Conservation (phyloP, 2,329 filamentous ascomycete genomes). For the Microdochium paspali region DNA sequence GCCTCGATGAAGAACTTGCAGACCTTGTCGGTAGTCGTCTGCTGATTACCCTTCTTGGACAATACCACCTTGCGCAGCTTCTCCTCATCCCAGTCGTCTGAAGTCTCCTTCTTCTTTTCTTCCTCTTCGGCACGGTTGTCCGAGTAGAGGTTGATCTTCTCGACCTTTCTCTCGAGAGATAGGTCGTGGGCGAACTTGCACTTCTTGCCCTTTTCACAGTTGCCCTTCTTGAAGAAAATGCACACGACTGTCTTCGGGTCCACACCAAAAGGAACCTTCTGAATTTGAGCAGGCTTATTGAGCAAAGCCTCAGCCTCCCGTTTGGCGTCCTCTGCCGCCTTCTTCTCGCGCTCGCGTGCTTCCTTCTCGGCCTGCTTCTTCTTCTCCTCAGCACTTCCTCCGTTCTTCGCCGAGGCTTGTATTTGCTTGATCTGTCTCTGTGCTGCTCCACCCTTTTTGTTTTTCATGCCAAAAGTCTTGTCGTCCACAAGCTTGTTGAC, state of each 20-base stretch:
- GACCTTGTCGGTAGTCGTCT: conserved; percentile 93
- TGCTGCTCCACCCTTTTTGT: conserved; percentile 90
- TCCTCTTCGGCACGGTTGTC: conserved; percentile 70
- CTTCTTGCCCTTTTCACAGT: conserved; percentile 94
- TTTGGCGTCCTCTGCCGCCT: conserved; percentile 76
- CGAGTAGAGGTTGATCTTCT: conserved; percentile 86
- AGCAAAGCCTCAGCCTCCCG: conserved; percentile 74
- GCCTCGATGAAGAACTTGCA: conserved; percentile 98
- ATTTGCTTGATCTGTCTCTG: conserved; percentile 88
- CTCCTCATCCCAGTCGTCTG: conserved; percentile 96
- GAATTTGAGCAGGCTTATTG: conserved; percentile 86
- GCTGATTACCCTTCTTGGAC: conserved; percentile 95
- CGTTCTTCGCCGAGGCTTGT: conserved; percentile 59
- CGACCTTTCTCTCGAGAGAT: conserved; percentile 78
- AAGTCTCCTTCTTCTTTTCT: conserved; percentile 82
- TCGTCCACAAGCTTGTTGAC: conserved; percentile 67
- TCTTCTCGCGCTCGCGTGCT: conserved; percentile 76
- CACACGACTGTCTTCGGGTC: conserved; percentile 97
- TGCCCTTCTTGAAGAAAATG: conserved; percentile 93
- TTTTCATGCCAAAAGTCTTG: conserved; percentile 99
- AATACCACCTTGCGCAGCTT: conserved; percentile 84
- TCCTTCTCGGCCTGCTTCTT: conserved; percentile 60
- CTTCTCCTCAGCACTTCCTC: conserved; percentile 83
- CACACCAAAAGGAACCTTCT: conserved; percentile 95
- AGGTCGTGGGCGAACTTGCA: conserved; percentile 97